phyloP scores from a whole-genome alignment of 495 filamentous ascomycete species.

The Daldinia grandis region DNA sequence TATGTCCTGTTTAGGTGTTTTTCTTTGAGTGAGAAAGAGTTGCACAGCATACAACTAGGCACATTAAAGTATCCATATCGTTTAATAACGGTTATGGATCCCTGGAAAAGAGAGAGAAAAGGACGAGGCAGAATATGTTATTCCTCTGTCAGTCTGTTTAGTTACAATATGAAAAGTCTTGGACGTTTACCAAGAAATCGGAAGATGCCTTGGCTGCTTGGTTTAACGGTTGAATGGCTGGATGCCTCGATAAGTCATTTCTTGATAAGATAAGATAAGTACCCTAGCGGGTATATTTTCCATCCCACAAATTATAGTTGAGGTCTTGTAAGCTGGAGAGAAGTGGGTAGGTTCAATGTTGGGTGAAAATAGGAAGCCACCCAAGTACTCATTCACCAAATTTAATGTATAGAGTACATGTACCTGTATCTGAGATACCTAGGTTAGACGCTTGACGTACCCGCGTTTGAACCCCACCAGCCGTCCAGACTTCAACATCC shows the following conservation, averaged over 20 bases:
- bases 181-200: neutral
- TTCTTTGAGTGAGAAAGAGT: neutral
- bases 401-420: neutral
- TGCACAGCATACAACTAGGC: neutral
- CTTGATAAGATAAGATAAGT: conserved; percentile 13
- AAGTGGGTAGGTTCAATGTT: neutral
- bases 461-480: neutral
- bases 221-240: neutral
- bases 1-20: neutral
- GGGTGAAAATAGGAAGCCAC: neutral
- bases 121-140: neutral
- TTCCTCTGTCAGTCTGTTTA: neutral
- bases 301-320: conserved; percentile 4
- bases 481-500: neutral
- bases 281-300: conserved; percentile 1
- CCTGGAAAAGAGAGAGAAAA: neutral
- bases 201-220: neutral
- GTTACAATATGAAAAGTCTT: neutral
- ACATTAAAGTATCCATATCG: neutral
- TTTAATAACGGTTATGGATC: neutral
- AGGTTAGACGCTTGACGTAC: neutral
- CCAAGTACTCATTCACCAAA: neutral
- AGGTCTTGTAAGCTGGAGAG: neutral
- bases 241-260: neutral
- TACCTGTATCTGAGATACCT: neutral